A percentile compares a stretch with the other conserved stretches of the same genome.
Conservation (phyloP, 208 protist species). For the Borovskyia barvae region DNA sequence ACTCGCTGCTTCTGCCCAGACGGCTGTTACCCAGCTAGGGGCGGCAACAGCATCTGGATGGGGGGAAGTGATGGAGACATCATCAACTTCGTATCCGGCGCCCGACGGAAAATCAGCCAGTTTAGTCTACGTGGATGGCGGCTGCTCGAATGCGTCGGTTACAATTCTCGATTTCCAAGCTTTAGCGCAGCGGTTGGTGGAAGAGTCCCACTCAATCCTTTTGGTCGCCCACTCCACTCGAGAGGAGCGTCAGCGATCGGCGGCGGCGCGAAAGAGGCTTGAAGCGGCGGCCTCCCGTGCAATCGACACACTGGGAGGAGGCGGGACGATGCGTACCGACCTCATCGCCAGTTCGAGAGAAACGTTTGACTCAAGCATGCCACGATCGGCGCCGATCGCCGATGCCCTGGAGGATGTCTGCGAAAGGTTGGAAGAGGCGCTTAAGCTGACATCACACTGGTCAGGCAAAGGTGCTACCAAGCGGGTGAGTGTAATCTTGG, state of each 20-base stretch:
- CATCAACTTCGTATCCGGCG: neutral
- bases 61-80: conserved; percentile 2
- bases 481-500: conserved; percentile 41
- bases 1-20: conserved; percentile 1
- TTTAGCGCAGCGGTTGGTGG: conserved; percentile 5
- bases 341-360: conserved; percentile 19
- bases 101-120: neutral
- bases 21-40: conserved; percentile 1
- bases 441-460: conserved; percentile 42
- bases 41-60: conserved; percentile 5
- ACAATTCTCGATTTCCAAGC: neutral
- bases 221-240: neutral
- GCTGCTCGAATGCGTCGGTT: neutral
- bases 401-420: conserved; percentile 29
- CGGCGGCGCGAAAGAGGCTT: conserved; percentile 31
- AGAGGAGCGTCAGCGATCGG: neutral
- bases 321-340: conserved; percentile 3
- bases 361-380: conserved; percentile 6
- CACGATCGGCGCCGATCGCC: conserved; percentile 14
- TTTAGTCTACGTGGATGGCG: neutral
- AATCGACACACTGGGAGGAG: conserved; percentile 40
- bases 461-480: conserved; percentile 28
- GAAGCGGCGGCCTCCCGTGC: conserved; percentile 35
- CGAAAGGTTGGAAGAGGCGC: conserved; percentile 45
- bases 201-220: conserved; percentile 13